Base-by-base conservation (phyloP, 768 basidiomycete species). In the Rhizopogon salebrosus region DNA sequence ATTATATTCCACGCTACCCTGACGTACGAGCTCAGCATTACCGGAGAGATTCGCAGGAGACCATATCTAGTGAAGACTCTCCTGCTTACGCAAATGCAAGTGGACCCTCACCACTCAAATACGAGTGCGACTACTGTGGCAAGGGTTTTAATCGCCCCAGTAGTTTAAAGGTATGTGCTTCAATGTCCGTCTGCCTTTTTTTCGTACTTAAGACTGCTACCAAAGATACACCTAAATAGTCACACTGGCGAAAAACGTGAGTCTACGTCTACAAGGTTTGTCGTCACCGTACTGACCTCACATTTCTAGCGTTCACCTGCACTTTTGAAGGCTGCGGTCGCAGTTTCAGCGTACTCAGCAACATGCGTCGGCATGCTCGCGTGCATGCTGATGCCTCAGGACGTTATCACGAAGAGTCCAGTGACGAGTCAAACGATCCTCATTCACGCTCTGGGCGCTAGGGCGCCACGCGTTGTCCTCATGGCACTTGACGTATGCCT, bases 231-330 rank as follows among this genome's bases (percentile, higher is more conserved):
- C 68, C 68, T 87, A 57, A 89, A 92, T 57, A 89, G 87, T 60
- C 89, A 92, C 67, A 90, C 88, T 0, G 89, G 88, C 57, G 87
- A 88, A 67, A 90, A 86, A 73, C 89, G 89, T 91, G 64, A 75
- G 85, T 74, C 16, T 10, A 23, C 31, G 41, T 35, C 10, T 39
- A 22, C 23, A 36, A 45, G 24, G 16, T 55, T n/a, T 26, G 35
- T 62, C 57, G 55, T 41, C 52, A 49, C 53, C 55, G 52, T 42
- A 4, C 38, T 36, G 14, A 52, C 24, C 18, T 41, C 31, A 48
- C 42, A 3, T 26, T 16, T 57, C 53, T 64, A 91, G 89, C 89
- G 8, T 90, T 87, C 69, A 72, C 77, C 40, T 92, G 89, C 65
- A 83, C 89, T 16, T 79, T 82, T 49, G 80, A 84, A 57, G 80